phyloP scores from a whole-genome alignment of 2,329 filamentous ascomycete species.

The Penicillium sp. region DNA sequence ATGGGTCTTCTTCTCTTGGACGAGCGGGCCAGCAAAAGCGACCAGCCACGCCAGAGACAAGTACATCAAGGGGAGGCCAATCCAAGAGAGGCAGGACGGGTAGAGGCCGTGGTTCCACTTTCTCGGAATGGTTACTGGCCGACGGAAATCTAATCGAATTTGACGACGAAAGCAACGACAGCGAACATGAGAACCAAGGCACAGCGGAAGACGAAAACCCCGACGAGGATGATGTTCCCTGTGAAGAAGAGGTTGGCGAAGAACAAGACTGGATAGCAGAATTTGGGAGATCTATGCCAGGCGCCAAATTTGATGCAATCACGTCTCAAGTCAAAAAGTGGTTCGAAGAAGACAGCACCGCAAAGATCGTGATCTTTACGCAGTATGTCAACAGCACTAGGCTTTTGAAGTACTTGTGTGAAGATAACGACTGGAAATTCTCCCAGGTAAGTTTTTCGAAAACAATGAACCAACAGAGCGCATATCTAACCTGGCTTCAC shows the following conservation, averaged over 20 bases:
- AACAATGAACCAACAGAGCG: too few species aligned
- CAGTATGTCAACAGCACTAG: conserved; percentile 43
- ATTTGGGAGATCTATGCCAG: background rate
- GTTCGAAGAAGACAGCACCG: background rate
- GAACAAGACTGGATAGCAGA: background rate
- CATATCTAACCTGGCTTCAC: background rate
- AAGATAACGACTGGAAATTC: conserved; percentile 50
- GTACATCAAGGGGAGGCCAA: too few species aligned
- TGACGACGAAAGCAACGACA: background rate
- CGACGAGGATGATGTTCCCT: background rate
- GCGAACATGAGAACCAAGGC: background rate
- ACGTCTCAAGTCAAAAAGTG: background rate
- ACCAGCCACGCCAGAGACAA: background rate
- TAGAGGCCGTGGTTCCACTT: accelerated
- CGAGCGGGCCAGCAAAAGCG: background rate
- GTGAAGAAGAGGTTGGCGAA: background rate
- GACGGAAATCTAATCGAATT: background rate
- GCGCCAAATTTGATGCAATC: background rate
- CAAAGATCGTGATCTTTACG: conserved; percentile 5
- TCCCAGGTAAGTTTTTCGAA: conserved; percentile 8
- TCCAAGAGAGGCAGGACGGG: background rate
- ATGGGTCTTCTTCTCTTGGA: background rate
- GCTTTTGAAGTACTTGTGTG: conserved; percentile 54
- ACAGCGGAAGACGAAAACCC: too few species aligned
- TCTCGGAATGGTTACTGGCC: background rate